Base-by-base conservation (phyloP, 768 basidiomycete species). In the Boletus subparvulus region DNA sequence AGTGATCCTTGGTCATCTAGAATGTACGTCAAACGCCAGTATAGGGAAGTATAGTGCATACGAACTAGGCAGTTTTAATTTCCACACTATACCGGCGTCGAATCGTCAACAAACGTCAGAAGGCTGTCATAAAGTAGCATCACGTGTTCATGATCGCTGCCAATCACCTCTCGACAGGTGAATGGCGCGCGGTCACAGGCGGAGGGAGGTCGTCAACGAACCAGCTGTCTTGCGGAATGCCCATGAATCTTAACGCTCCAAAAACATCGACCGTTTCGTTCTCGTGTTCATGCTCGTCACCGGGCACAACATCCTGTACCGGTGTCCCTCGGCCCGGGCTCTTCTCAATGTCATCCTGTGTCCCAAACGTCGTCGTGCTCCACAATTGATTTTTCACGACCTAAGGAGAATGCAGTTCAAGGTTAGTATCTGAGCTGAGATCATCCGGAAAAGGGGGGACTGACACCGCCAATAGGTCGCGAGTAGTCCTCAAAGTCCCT, bases 401-500 rank as follows among this genome's bases (percentile, higher is more conserved):
- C 70, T 72, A 51, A 46, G 6, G 6, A n/a, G 19, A 30, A 43
- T 7, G 19, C 12, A 28, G 9, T 9, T 16, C 37, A 32, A n/a
- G 7, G 50, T 66, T 6, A 60, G 58, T 3, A 36, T 26, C n/a
- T 0, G 28, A 26, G 12, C 3, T 3, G 21, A 28, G 36, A 48
- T 37, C 30, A 24, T 17, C 0, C 0, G 5, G 33, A 42, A 9
- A 51, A 40, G 33, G 14, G 19, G 5, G 35, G 28, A 62, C 71
- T 59, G 5, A 73, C 70, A 14, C 72, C 70, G 32, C 61, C 66
- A 14, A 72, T 72, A 4, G 70, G 70, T 12, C 72, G 65, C 1
- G 72, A 72, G 37, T 72, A 72, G 37, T 72, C 70, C 28, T 72
- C 72, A 35, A 72, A 72, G 50, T 72, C 70, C 52, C 64, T 62